Conservation (phyloP, 768 basidiomycete species). For the Pluteus cervinus region DNA sequence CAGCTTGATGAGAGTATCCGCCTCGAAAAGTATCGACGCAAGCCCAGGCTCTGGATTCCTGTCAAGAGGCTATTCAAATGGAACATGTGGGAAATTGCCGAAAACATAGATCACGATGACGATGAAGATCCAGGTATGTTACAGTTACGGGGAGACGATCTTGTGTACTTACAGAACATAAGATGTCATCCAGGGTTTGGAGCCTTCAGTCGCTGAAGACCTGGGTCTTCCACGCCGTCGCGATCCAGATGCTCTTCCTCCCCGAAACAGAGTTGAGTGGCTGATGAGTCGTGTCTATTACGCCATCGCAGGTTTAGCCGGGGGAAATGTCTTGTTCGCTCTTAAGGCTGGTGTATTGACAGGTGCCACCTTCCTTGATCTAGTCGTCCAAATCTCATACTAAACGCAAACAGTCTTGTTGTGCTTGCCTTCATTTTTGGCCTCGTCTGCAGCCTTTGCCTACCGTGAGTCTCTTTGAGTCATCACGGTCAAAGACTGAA, state of each 20-base stretch:
- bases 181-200: constrained; percentile 53
- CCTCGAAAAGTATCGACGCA: constrained; percentile 43
- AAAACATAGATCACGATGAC: constrained; percentile 38
- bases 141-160: too few relatives aligned
- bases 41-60: constrained; percentile 54
- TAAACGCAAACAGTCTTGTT: constrained; percentile 38
- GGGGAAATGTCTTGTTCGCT: constrained; percentile 63
- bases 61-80: constrained; percentile 32
- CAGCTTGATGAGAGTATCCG: constrained; percentile 54
- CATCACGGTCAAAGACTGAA: constrained; percentile 6
- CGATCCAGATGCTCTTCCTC: constrained; percentile 74
- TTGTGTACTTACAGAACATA: neutral
- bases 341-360: constrained; percentile 67
- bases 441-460: constrained; percentile 48
- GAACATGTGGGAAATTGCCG: constrained; percentile 40
- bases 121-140: constrained; percentile 70
- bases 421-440: constrained; percentile 53
- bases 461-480: constrained; percentile 37
- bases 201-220: constrained; percentile 35
- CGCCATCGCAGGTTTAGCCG: constrained; percentile 30
- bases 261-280: constrained; percentile 50
- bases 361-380: constrained; percentile 25
- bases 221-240: constrained; percentile 51
- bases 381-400: neutral
- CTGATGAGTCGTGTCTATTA: constrained; percentile 41